These are phyloP conservation scores for Monilinia aucupariae DNA, from an alignment of 2,329 filamentous ascomycete species.

Conservation along the genomic window DNA sequence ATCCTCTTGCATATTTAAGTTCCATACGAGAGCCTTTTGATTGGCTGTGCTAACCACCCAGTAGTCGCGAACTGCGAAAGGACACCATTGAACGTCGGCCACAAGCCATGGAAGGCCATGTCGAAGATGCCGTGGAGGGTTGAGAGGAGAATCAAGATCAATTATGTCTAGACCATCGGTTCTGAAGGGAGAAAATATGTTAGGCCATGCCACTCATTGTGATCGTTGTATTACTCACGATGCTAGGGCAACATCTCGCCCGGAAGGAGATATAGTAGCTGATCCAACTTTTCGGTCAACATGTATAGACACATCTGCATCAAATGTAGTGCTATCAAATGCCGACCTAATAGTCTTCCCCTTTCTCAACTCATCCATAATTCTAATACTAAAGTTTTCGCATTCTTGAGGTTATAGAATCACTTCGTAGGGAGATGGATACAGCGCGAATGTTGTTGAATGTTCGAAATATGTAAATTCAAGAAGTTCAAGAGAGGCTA, in stretches of 20 bases:
- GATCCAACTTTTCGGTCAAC: constrained; percentile 72
- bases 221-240: constrained; percentile 44
- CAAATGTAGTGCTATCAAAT: constrained; percentile 83
- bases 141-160: constrained; percentile 84
- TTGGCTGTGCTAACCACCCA: constrained; percentile 95
- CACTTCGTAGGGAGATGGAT: neutral
- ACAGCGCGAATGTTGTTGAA: neutral
- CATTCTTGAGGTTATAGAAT: constrained; percentile 17
- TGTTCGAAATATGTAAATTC: neutral
- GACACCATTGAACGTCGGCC: constrained; percentile 94
- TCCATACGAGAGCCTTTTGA: constrained; percentile 91
- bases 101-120: constrained; percentile 92
- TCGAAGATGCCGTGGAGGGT: constrained; percentile 75
- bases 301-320: constrained; percentile 75
- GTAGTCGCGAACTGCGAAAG: constrained; percentile 80
- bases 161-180: constrained; percentile 87
- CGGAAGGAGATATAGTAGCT: constrained; percentile 86
- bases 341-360: constrained; percentile 59
- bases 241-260: constrained; percentile 83
- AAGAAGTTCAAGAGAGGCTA: neutral
- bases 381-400: constrained; percentile 16
- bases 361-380: constrained; percentile 43
- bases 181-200: constrained; percentile 17
- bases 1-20: constrained; percentile 67
- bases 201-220: neutral